A percentile compares a stretch with the other conserved stretches of the same genome.
Conservation (phyloP, 2,329 filamentous ascomycete species). For the Fusarium tjaetaba region DNA sequence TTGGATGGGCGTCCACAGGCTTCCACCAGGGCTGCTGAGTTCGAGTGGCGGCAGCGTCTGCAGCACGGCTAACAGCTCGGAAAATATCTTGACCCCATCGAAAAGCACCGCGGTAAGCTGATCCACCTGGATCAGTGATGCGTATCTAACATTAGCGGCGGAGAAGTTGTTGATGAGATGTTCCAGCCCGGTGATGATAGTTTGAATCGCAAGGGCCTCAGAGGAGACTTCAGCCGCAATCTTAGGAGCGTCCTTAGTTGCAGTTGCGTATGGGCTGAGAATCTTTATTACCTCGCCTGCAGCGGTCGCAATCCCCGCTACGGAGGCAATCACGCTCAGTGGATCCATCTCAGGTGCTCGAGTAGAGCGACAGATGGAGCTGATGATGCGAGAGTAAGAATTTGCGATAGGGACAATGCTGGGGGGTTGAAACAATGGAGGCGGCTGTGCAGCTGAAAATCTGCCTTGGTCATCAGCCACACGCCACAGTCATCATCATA, state of each 20-base stretch:
- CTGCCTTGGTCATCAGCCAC: not conserved
- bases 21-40: accelerated
- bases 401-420: not conserved
- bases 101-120: accelerated
- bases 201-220: accelerated
- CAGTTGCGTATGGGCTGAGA: not conserved
- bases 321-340: not conserved
- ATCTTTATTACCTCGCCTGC: not conserved
- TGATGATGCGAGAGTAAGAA: not conserved
- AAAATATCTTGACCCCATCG: not conserved
- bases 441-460: not conserved
- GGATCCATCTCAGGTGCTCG: not conserved
- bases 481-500: not conserved
- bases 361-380: accelerated
- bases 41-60: not conserved
- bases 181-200: accelerated
- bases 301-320: not conserved
- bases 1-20: not conserved
- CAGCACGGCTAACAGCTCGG: not conserved
- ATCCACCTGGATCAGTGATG: not conserved
- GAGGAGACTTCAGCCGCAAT: not conserved
- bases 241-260: accelerated
- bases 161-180: not conserved
- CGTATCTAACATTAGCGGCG: accelerated
- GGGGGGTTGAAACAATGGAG: not conserved